These are phyloP conservation scores for Peniophora sp. DNA, from an alignment of 1,284 basidiomycete species.

Conservation along the genomic window DNA sequence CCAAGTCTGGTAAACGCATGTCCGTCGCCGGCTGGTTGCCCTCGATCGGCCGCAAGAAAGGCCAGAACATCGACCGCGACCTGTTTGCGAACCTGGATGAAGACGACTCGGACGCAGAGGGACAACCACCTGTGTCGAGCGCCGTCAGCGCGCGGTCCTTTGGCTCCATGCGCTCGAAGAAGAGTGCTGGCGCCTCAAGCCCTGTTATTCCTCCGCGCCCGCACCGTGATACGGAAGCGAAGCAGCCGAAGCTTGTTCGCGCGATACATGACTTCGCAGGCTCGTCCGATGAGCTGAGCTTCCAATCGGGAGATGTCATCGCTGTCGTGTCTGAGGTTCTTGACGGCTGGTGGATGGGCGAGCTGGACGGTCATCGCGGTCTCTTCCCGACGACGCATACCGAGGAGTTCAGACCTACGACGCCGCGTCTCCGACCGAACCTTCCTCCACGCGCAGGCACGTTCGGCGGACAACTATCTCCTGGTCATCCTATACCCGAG, in stretches of 20 bases:
- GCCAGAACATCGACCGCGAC: slow-evolving; percentile 51
- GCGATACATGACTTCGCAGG: slow-evolving; percentile 71
- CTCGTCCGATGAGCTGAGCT: slow-evolving; percentile 67
- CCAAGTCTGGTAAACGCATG: slow-evolving; percentile 19
- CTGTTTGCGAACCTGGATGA: slow-evolving; percentile 34
- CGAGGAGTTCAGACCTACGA: slow-evolving; percentile 33
- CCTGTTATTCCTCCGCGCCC: too few species aligned
- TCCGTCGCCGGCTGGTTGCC: slow-evolving; percentile 61
- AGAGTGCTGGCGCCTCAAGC: slow-evolving; percentile 6
- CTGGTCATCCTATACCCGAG: slow-evolving; percentile 9
- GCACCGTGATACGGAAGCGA: background rate
- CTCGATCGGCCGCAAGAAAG: slow-evolving; percentile 52
- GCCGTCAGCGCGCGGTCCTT: slow-evolving; percentile 14
- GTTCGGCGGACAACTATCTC: slow-evolving; percentile 2
- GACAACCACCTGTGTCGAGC: slow-evolving; percentile 11
- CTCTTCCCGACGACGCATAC: slow-evolving; percentile 74
- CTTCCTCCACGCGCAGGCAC: slow-evolving; percentile 1
- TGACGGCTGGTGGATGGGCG: slow-evolving; percentile 83
- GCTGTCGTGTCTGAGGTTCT: slow-evolving; percentile 67
- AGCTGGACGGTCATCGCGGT: slow-evolving; percentile 58
- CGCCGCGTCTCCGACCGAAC: slow-evolving; percentile 14
- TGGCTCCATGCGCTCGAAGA: slow-evolving; percentile 16
- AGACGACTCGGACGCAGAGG: slow-evolving; percentile 21
- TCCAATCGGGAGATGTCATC: slow-evolving; percentile 68
- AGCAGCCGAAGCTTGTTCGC: slow-evolving; percentile 43